phyloP scores from a whole-genome alignment of 2,329 filamentous ascomycete genomes.

The Fusarium piperis region DNA sequence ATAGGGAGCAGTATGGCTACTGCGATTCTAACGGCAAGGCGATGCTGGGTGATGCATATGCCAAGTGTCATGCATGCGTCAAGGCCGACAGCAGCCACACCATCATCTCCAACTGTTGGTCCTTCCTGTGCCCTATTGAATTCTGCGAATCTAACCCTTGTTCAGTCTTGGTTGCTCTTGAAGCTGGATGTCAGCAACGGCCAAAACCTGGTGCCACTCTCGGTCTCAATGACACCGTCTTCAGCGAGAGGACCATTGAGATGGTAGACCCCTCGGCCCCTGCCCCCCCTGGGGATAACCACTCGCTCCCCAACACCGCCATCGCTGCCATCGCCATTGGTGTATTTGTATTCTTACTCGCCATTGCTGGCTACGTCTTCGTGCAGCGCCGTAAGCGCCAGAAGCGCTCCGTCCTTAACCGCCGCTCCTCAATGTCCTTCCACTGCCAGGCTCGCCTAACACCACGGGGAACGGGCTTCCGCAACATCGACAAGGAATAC shows the following conservation, averaged over 20 bases:
- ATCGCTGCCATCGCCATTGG: conserved; percentile 58
- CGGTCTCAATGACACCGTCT: conserved; percentile 57
- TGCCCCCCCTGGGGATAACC: conserved; percentile 12
- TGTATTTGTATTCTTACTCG: conserved; percentile 49
- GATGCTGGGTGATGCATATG: conserved; percentile 46
- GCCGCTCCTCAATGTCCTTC: conserved; percentile 59
- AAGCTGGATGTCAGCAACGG: conserved; percentile 61
- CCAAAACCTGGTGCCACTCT: conserved; percentile 51
- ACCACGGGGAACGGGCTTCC: conserved; percentile 34
- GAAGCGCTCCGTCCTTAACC: conserved; percentile 42
- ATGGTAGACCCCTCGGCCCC: conserved; percentile 48
- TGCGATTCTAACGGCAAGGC: conserved; percentile 54
- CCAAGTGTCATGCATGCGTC: conserved; percentile 58
- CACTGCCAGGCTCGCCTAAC: conserved; percentile 57
- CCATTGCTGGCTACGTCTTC: conserved; percentile 52
- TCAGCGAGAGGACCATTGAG: conserved; percentile 47
- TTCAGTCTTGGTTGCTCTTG: conserved; percentile 60
- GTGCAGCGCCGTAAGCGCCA: conserved; percentile 58
- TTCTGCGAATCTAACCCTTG: background rate
- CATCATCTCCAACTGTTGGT: conserved; percentile 62
- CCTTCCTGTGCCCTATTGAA: background rate
- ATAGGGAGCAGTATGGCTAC: conserved; percentile 55
- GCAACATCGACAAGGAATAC: conserved; percentile 2
- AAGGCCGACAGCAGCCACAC: conserved; percentile 52
- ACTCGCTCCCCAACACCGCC: conserved; percentile 48